A percentile compares a stretch with the other conserved stretches of the same genome.
Conservation (phyloP, 23 red algal species). For the Gracilariopsis chorda region DNA sequence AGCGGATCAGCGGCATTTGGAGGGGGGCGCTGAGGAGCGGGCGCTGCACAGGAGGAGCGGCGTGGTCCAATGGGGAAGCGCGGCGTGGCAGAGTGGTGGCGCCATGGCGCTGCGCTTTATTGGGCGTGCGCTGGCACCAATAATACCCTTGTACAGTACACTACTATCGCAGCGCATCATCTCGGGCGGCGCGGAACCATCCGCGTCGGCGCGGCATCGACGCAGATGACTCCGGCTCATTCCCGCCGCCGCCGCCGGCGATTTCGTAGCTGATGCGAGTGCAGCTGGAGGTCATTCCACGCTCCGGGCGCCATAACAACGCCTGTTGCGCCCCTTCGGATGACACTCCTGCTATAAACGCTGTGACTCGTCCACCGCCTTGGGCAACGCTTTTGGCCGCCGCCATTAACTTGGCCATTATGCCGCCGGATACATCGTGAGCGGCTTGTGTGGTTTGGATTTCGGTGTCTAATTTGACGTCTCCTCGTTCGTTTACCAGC, state of each 20-base stretch:
- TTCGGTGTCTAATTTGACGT: neutral
- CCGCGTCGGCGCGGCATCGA: neutral
- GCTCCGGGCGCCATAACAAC: neutral
- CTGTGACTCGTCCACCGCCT: neutral
- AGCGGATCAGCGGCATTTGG: too few relatives aligned
- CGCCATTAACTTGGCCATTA: constrained; percentile 1
- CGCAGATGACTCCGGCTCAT: neutral
- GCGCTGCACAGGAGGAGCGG: too few relatives aligned
- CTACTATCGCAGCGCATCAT: neutral
- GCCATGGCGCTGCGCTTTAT: too few relatives aligned
- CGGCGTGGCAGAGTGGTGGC: constrained; percentile 5
- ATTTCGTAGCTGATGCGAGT: neutral
- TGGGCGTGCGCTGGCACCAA: too few relatives aligned
- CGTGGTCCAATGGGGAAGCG: neutral
- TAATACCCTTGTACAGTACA: too few relatives aligned
- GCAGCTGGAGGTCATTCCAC: neutral
- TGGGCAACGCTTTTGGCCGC: constrained; percentile 4
- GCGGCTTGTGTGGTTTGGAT: neutral
- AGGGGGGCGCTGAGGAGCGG: too few relatives aligned
- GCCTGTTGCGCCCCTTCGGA: neutral
- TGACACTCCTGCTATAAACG: neutral
- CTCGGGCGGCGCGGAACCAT: neutral
- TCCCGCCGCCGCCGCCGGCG: neutral
- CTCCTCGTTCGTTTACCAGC: neutral
- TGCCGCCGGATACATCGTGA: constrained; percentile 1